phyloP scores from a whole-genome alignment of 2,329 filamentous ascomycete genomes.

The Colletotrichum sp. region DNA sequence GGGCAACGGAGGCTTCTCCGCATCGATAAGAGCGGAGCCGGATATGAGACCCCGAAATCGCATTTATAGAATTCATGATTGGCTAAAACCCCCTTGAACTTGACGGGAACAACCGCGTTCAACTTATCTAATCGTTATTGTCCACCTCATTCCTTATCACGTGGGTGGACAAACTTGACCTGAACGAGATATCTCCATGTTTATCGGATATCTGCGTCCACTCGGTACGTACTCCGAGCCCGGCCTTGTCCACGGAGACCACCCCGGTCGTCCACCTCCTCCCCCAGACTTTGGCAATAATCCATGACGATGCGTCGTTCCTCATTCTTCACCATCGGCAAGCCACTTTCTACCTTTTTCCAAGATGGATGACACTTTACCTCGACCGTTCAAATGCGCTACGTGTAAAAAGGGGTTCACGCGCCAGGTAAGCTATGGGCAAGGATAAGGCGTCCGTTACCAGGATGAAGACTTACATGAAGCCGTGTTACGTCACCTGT shows the following conservation, averaged over 20 bases:
- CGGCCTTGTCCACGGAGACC: not conserved
- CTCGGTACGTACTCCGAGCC: not conserved
- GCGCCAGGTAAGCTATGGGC: not conserved
- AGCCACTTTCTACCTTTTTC: not conserved
- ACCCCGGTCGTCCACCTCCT: not conserved
- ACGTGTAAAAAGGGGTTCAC: constrained; percentile 9
- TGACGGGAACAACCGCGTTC: not conserved
- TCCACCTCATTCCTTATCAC: not conserved
- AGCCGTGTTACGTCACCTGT: not conserved
- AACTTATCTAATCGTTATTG: not conserved
- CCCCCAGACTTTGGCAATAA: not conserved
- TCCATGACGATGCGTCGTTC: not conserved
- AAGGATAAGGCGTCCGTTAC: not conserved
- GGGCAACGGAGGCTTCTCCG: not conserved
- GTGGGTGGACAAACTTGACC: constrained; percentile 11
- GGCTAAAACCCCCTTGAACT: not conserved
- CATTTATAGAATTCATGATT: not conserved
- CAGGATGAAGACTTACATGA: not conserved
- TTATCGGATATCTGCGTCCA: not conserved
- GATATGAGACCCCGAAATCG: not conserved
- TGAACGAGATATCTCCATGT: not conserved
- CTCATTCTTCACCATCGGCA: not conserved
- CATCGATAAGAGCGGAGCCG: not conserved
- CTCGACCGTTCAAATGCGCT: constrained; percentile 8
- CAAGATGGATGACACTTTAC: not conserved